Evolutionary conservation across 768 basidiomycete genomes (phyloP).

Genomic region (Stropharia rugosoannulata): DNA sequence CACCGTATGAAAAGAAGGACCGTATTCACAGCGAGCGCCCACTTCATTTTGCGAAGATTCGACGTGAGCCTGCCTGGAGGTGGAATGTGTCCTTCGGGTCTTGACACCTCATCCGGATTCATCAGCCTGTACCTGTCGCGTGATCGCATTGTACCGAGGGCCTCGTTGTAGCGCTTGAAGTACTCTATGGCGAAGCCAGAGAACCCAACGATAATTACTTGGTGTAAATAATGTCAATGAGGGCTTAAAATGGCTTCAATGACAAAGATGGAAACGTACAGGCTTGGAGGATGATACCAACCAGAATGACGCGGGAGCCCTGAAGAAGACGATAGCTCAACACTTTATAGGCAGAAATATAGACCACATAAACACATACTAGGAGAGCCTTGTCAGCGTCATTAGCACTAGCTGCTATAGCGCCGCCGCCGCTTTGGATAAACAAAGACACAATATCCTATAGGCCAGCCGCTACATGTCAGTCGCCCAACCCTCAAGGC

Average conservation of each 20-base stretch:
- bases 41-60: constrained; percentile 8
- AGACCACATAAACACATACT: constrained; percentile 3
- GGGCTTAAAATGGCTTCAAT: neutral
- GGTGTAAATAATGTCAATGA: neutral
- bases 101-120: neutral
- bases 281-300: constrained; percentile 50
- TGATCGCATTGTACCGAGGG: constrained; percentile 7
- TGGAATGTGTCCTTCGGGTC: neutral
- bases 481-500: no score
- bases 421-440: constrained; percentile 61
- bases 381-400: constrained; percentile 13
- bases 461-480: neutral
- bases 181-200: constrained; percentile 42
- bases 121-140: neutral
- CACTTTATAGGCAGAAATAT: neutral
- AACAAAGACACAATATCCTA: constrained; percentile 52
- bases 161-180: constrained; percentile 35
- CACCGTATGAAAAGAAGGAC: constrained; percentile 17
- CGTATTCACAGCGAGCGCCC: constrained; percentile 12
- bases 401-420: constrained; percentile 34
- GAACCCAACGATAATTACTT: constrained; percentile 41
- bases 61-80: constrained; percentile 5
- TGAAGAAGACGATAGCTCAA: constrained; percentile 7
- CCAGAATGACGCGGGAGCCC: constrained; percentile 53
- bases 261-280: constrained; percentile 8